Percentiles rank a stretch among this genome's conserved stretches.
phyloP scores from a whole-genome alignment of 768 basidiomycete species.

The Thelephora ganbajun region DNA sequence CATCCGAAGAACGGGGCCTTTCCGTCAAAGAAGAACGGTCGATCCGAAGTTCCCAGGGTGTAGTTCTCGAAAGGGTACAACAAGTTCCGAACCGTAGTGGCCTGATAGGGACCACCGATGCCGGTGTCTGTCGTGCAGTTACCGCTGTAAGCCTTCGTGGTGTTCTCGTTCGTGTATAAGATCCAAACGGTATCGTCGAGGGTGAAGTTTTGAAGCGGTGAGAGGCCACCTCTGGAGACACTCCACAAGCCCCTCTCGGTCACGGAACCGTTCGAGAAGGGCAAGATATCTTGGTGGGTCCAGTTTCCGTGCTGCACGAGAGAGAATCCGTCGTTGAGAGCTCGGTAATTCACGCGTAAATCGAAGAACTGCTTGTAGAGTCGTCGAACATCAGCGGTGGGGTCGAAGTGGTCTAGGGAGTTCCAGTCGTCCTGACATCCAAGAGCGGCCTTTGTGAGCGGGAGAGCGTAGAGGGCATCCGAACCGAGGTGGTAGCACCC shows the following conservation, averaged over 20 bases:
- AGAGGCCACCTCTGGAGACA: slow-evolving; percentile 50
- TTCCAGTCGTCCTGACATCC: slow-evolving; percentile 90
- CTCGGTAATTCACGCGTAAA: slow-evolving; percentile 51
- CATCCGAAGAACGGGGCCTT: slow-evolving; percentile 64
- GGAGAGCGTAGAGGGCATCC: slow-evolving; percentile 88
- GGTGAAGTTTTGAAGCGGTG: slow-evolving; percentile 39
- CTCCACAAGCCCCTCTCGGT: slow-evolving; percentile 90
- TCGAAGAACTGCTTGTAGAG: slow-evolving; percentile 59
- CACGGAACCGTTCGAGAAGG: slow-evolving; percentile 67
- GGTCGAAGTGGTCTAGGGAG: slow-evolving; percentile 88
- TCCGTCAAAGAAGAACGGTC: slow-evolving; percentile 45
- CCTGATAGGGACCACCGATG: slow-evolving; percentile 69
- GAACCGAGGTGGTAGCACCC: slow-evolving; percentile 89
- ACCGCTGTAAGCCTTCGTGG: slow-evolving; percentile 46
- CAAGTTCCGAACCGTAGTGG: slow-evolving; percentile 47
- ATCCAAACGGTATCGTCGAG: slow-evolving; percentile 67
- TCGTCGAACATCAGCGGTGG: slow-evolving; percentile 65
- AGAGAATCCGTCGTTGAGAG: slow-evolving; percentile 78
- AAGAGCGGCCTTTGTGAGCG: slow-evolving; percentile 59
- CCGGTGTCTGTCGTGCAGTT: slow-evolving; percentile 43
- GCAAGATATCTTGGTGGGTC: slow-evolving; percentile 65
- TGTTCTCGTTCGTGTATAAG: slow-evolving; percentile 77
- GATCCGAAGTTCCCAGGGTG: slow-evolving; percentile 48
- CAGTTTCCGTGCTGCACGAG: slow-evolving; percentile 74
- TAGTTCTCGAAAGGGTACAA: slow-evolving; percentile 78